Percentiles rank a stretch among this genome's conserved stretches.
phyloP scores from a whole-genome alignment of 2,329 filamentous ascomycete genomes.

The Esteya vermicola region DNA sequence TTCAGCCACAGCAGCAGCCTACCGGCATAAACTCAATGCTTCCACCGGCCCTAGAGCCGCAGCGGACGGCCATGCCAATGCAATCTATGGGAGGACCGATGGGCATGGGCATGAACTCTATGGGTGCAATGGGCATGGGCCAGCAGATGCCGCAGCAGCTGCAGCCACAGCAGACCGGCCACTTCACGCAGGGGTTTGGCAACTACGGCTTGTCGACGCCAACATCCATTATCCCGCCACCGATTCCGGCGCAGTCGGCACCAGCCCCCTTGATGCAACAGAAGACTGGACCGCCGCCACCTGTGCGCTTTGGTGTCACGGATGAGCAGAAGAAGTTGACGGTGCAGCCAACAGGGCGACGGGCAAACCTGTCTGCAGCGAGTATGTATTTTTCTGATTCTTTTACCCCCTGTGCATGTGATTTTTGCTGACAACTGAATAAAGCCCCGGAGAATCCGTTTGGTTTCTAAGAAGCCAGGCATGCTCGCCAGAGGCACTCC shows the following conservation, averaged over 20 bases:
- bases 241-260: constrained; percentile 39
- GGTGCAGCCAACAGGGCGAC: constrained; percentile 75
- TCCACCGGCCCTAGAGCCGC: constrained; percentile 44
- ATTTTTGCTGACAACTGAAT: constrained; percentile 5
- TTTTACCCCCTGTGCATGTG: too few relatives aligned
- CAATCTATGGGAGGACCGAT: too few relatives aligned
- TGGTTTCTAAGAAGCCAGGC: constrained; percentile 17
- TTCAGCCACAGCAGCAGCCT: constrained; percentile 32
- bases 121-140: constrained; percentile 12
- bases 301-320: constrained; percentile 75
- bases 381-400: constrained; percentile 39
- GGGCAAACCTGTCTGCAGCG: constrained; percentile 84
- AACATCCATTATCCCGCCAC: constrained; percentile 27
- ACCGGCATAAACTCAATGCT: constrained; percentile 42
- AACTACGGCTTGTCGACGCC: constrained; percentile 24
- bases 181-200: constrained; percentile 28
- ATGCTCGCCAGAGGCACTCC: too few relatives aligned
- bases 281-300: constrained; percentile 73
- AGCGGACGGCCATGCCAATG: constrained; percentile 41
- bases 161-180: constrained; percentile 63
- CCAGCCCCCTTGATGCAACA: constrained; percentile 55
- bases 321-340: constrained; percentile 60
- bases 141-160: constrained; percentile 50
- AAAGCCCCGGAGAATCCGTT: constrained; percentile 18
- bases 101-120: constrained; percentile 4